These are phyloP conservation scores for Vanrija sp. DNA, from an alignment of 1,284 basidiomycete genomes.

Conservation along the genomic window DNA sequence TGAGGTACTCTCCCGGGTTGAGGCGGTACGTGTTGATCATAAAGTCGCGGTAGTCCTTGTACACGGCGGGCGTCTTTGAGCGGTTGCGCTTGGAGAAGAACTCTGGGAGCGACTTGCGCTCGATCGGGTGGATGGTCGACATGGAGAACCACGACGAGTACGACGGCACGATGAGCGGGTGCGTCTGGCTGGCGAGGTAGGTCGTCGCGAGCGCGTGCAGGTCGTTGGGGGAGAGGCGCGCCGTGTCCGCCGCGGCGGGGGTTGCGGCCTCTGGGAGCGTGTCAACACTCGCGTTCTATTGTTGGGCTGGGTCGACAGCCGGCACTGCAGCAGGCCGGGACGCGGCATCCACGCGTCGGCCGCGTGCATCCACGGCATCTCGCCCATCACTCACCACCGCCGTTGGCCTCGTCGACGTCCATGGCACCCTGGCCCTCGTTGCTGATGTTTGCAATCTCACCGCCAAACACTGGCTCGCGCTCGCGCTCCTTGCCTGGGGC, in stretches of 20 bases:
- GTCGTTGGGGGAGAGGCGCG: constrained; percentile 36
- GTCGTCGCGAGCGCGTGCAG: constrained; percentile 49
- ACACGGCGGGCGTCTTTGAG: constrained; percentile 92
- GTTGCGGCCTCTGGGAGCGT: constrained; percentile 17
- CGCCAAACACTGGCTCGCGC: constrained; percentile 46
- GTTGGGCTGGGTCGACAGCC: constrained; percentile 15
- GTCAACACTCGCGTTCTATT: not conserved
- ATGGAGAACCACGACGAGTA: constrained; percentile 99
- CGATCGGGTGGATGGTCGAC: constrained; percentile 86
- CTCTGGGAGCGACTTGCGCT: constrained; percentile 88
- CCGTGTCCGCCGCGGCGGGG: constrained; percentile 20
- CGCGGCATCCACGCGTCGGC: not conserved
- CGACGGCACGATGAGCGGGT: constrained; percentile 93
- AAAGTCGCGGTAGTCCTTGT: constrained; percentile 99
- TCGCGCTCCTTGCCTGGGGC: constrained; percentile 50
- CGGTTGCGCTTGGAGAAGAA: constrained; percentile 97
- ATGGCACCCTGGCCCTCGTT: constrained; percentile 23
- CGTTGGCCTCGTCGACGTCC: constrained; percentile 25
- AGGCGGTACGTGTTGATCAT: constrained; percentile 99
- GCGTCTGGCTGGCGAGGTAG: constrained; percentile 94
- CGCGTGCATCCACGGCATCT: not conserved
- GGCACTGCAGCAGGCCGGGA: constrained; percentile 23
- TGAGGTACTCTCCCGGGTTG: constrained; percentile 91
- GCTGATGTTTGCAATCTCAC: constrained; percentile 46
- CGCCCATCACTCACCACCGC: constrained; percentile 19